These are phyloP conservation scores for Clitoria ternatea DNA, from an alignment of 306 rosid genomes.

Conservation along the genomic window DNA sequence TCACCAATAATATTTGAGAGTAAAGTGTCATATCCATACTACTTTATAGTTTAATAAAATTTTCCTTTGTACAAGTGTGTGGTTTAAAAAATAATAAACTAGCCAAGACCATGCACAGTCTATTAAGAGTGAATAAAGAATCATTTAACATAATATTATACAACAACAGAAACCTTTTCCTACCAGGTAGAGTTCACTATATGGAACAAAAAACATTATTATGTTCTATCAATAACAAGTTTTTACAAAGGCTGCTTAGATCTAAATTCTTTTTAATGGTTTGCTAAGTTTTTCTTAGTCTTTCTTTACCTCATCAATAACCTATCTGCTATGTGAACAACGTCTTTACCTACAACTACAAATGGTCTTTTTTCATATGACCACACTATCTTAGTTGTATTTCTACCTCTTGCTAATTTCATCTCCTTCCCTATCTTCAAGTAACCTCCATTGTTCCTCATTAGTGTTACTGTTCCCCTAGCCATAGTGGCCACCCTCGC, in stretches of 20 bases:
- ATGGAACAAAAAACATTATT: not conserved
- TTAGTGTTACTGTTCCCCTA: no score
- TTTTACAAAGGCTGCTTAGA: not conserved
- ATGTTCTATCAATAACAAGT: not conserved
- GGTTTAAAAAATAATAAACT: conserved; percentile 4
- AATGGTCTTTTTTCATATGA: not conserved
- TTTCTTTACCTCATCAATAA: not conserved
- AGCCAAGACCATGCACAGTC: not conserved
- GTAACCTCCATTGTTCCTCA: no score
- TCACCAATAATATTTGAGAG: not conserved
- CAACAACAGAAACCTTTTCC: not conserved
- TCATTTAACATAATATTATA: not conserved
- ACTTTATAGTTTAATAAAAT: not conserved
- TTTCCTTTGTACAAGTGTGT: not conserved
- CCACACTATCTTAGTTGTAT: not conserved
- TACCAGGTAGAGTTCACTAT: not conserved
- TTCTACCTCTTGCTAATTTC: no score
- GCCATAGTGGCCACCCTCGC: no score
- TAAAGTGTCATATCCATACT: no score
- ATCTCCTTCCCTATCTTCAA: no score
- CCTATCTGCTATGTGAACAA: not conserved
- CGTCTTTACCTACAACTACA: not conserved
- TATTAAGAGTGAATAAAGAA: not conserved
- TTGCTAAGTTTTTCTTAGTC: not conserved
- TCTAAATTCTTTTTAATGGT: not conserved